Base-by-base conservation (phyloP, 1,284 basidiomycete species). In the Takashimella tepidaria region DNA sequence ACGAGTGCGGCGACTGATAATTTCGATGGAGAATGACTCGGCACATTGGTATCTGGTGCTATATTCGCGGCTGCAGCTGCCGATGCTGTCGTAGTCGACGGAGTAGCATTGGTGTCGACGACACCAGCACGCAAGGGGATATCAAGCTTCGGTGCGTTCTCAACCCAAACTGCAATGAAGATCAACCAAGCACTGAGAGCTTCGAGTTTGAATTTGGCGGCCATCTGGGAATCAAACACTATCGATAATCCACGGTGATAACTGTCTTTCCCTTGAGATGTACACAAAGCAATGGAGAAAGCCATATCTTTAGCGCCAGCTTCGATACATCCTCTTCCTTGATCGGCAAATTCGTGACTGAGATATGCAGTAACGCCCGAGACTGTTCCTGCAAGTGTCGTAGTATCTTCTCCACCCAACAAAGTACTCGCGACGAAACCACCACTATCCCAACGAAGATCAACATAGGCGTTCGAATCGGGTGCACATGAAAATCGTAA, bases 381-480 rank as follows among this genome's bases (percentile, higher is more conserved):
- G 11, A 93, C 83, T 45, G 82, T 84, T 4, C 88, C 88, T 0
- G 86, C 84, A 60, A 92, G 84, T 4, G 83, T 82, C 20, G 89
- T 80, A 40, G 53, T 52, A 41, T 81, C 82, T 20, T 83, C 80
- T 45, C 82, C 82, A 10, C 85, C 84, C 2, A 89, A 85, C 23
- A 85, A 83, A 16, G 89, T 79, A 58, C 84, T 87, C 37, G 91
- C 71, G 40, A 91, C 77, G 65, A 95, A 92, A 0, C 91, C 91
- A 37, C 92, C 92, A 61, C 87, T 92, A 55, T 92, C 85, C 92
- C 92, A 96, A 48, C 88, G 82, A 26, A 95, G 70, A 2, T 85
- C 86, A 19, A 88, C 88, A 41, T 88, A 81, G 13, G 93, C 91
- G 60, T 92, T 90, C 47, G 90, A 89, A 64, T 92, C 89, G 0